A percentile compares a stretch with the other conserved stretches of the same genome.
phyloP scores from a whole-genome alignment of 1,284 basidiomycete species.

The Rugosomyces carneus region DNA sequence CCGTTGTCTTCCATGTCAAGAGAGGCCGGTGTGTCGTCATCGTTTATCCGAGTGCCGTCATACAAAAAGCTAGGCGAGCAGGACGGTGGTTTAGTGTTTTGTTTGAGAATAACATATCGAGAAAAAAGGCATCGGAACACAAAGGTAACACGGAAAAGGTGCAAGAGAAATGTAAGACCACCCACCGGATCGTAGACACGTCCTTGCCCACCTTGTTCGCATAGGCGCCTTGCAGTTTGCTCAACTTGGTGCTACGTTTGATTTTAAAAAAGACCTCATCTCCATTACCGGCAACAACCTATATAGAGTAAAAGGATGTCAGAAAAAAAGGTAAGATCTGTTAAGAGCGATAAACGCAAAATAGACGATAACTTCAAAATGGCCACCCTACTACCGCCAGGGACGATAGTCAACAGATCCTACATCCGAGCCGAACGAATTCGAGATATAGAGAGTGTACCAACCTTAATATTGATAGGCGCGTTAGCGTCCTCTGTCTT shows the following conservation, averaged over 20 bases:
- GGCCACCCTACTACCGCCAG: not conserved
- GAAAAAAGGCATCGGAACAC: not conserved
- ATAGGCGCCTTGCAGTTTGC: slow-evolving; percentile 91
- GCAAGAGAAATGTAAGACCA: slow-evolving; percentile 15
- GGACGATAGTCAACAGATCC: not conserved
- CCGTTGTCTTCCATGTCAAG: slow-evolving; percentile 86
- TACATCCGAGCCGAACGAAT: not conserved
- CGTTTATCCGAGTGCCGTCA: slow-evolving; percentile 76
- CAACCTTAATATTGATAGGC: slow-evolving; percentile 81
- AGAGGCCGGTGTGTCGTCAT: slow-evolving; percentile 79
- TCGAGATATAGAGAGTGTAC: slow-evolving; percentile 16
- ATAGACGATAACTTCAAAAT: not conserved
- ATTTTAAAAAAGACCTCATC: slow-evolving; percentile 99
- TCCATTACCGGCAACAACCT: slow-evolving; percentile 75
- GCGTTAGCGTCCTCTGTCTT: slow-evolving; percentile 63
- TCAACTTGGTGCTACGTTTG: slow-evolving; percentile 89
- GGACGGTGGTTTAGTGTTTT: slow-evolving; percentile 2
- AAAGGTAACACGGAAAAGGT: not conserved
- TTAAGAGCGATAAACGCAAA: not conserved
- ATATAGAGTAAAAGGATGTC: slow-evolving; percentile 1
- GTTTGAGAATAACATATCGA: too few relatives aligned
- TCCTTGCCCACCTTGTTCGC: slow-evolving; percentile 93
- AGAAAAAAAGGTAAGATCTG: slow-evolving; percentile 5
- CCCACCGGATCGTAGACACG: slow-evolving; percentile 78
- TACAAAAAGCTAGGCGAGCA: slow-evolving; percentile 67